phyloP scores from a whole-genome alignment of 306 rosid species.

The Echinosophora koreensis region DNA sequence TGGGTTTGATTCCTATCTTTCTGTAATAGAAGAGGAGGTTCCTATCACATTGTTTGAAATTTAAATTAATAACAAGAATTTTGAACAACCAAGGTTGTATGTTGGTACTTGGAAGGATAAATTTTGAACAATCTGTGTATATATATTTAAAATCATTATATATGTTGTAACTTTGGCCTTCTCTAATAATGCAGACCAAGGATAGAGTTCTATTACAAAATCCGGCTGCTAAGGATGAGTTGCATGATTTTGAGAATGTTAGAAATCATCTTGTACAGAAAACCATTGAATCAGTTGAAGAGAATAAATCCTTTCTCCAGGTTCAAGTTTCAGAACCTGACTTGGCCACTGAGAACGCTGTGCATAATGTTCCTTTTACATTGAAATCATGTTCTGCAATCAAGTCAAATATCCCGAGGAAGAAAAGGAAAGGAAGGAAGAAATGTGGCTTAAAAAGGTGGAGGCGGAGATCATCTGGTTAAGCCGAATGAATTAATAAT shows the following conservation, averaged over 20 bases:
- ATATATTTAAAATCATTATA: background rate
- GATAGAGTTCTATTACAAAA: slow-evolving; percentile 49
- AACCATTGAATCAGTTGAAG: slow-evolving; percentile 48
- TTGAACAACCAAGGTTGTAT: background rate
- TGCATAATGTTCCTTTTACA: slow-evolving; percentile 40
- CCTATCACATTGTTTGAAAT: background rate
- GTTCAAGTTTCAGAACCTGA: slow-evolving; percentile 51
- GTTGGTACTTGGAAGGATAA: background rate
- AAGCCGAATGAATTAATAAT: slow-evolving; percentile 27
- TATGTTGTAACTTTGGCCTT: background rate
- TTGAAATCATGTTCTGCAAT: slow-evolving; percentile 45
- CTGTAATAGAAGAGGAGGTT: background rate
- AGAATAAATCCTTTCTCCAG: slow-evolving; percentile 42
- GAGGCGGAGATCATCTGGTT: slow-evolving; percentile 13
- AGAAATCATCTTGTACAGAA: slow-evolving; percentile 50
- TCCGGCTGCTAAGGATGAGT: slow-evolving; percentile 55
- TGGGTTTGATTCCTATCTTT: background rate
- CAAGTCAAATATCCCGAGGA: slow-evolving; percentile 53
- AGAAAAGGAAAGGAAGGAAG: slow-evolving; percentile 59
- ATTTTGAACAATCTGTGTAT: background rate
- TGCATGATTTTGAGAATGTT: slow-evolving; percentile 47
- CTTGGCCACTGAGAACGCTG: slow-evolving; percentile 44
- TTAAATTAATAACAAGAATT: background rate
- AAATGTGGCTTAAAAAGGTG: slow-evolving; percentile 47
- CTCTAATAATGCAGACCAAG: slow-evolving; percentile 51